Evolutionary conservation across 225 moss, liverwort and hornwort genomes (phyloP), one percentile per base, ranked within the genome.

Genomic region (Marchantia polymorpha): DNA sequence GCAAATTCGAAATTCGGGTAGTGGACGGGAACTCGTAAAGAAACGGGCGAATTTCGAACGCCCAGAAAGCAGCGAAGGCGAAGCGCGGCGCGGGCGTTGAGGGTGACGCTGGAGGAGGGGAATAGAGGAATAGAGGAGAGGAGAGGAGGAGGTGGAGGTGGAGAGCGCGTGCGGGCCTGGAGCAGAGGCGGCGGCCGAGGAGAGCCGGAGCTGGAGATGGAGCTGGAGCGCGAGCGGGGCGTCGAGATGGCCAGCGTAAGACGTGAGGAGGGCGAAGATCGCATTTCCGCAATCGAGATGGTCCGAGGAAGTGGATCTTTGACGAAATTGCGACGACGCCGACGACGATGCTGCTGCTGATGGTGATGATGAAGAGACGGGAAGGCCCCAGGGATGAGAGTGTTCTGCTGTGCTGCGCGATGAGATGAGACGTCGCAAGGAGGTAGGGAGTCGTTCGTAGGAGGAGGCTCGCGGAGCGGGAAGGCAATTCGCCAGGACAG

Each of bases 171-270:
- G 85, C 81, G 59, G 53, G 69, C n/a, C 64, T 29, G 17, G 55
- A 7, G 49, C 52, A 31, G 72, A 12, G 78, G 81, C 85, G 81
- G 68, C 74, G 85, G 78, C 68, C 19, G 30, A 67, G 77, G 77
- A 51, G 19, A 10, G 56, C 14, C 3, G 76, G 17, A n/a, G n/a
- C n/a, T n/a, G n/a, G 58, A 61, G 25, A 59, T 58, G 47, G 60
- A 60, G 76, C 76, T 60, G 80, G 75, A 39, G 39, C 39, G 2
- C 3, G 12, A 23, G 55, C 30, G 14, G 25, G 47, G 47, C 46
- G 52, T n/a, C 25, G 66, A 75, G 47, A 80, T 76, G 76, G 80
- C 76, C 61, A 64, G 77, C 26, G 72, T 73, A 67, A 81, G 72
- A 73, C 77, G 31, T 65, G 81, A 78, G 56, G 66, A 84, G 72